Evolutionary conservation across 441 rosid genomes (phyloP).

Genomic region (Syzygium malaccense): DNA sequence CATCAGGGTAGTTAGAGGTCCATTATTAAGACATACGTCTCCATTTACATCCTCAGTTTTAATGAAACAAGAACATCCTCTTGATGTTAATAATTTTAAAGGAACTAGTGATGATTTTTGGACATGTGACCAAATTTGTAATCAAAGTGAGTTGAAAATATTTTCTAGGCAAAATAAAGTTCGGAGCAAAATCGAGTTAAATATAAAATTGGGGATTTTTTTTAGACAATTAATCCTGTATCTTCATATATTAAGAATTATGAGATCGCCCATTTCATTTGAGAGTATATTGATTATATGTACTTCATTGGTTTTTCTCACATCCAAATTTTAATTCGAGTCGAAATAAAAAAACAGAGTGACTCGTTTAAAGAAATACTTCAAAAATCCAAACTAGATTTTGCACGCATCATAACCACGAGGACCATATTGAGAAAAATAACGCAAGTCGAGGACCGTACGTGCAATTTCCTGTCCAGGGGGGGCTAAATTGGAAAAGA

Average conservation of each 20-base stretch:
- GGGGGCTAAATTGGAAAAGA: not conserved
- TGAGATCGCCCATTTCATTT: too few relatives aligned
- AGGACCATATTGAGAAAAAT: not conserved
- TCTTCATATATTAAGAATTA: not conserved
- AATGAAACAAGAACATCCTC: too few relatives aligned
- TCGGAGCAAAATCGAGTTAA: too few relatives aligned
- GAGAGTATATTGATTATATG: too few relatives aligned
- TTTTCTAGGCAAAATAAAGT: too few relatives aligned
- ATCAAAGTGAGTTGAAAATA: too few relatives aligned
- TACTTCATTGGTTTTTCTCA: not conserved
- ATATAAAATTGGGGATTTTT: too few relatives aligned
- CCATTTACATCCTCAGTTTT: too few relatives aligned
- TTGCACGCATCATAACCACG: not conserved
- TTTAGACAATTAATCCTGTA: rapidly evolving
- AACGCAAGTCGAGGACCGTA: not conserved
- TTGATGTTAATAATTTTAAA: too few relatives aligned
- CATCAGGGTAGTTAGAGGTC: not conserved
- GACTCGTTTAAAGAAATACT: not conserved
- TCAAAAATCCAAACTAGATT: not conserved
- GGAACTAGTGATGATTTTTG: too few relatives aligned
- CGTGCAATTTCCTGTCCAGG: not conserved
- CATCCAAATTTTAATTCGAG: not conserved
- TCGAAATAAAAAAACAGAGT: not conserved
- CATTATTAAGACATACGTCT: too few relatives aligned
- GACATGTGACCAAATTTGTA: too few relatives aligned